These are phyloP conservation scores for Neoboletus brunneissimus DNA, from an alignment of 768 basidiomycete genomes.

Conservation along the genomic window DNA sequence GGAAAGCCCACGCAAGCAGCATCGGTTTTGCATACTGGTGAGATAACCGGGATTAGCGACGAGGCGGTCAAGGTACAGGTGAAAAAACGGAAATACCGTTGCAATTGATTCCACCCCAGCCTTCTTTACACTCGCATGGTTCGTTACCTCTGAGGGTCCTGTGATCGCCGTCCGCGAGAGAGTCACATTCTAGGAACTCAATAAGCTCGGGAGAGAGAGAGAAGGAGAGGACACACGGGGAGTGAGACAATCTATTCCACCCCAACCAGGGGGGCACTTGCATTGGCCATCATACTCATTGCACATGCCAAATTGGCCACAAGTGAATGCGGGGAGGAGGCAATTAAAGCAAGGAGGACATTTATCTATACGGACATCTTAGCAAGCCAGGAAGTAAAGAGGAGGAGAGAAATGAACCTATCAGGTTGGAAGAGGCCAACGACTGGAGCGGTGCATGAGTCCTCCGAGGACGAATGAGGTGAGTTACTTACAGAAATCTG, in stretches of 20 bases:
- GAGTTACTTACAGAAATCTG: constrained; percentile 24
- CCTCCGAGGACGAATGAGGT: background rate
- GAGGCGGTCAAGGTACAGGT: background rate
- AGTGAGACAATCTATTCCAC: constrained; percentile 89
- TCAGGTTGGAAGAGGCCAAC: constrained; percentile 16
- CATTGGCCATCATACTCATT: constrained; percentile 93
- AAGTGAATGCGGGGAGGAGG: constrained; percentile 84
- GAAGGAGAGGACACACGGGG: constrained; percentile 63
- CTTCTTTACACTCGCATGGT: constrained; percentile 86
- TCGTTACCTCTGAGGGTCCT: constrained; percentile 76
- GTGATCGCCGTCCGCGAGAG: constrained; percentile 85
- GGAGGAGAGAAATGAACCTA: constrained; percentile 8
- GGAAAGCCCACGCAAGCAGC: constrained; percentile 79
- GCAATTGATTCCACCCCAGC: constrained; percentile 96
- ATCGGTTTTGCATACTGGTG: constrained; percentile 83
- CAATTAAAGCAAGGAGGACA: constrained; percentile 97
- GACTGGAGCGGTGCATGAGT: constrained; percentile 19
- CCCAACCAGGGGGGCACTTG: constrained; percentile 96
- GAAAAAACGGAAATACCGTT: constrained; percentile 63
- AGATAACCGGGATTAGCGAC: background rate
- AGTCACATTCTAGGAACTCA: constrained; percentile 75
- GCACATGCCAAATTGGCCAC: constrained; percentile 90
- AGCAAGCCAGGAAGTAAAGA: background rate
- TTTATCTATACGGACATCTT: constrained; percentile 37
- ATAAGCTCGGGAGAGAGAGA: background rate